Conservation (phyloP, 495 filamentous ascomycete genomes). For the Hyaloscypha finlandica region DNA sequence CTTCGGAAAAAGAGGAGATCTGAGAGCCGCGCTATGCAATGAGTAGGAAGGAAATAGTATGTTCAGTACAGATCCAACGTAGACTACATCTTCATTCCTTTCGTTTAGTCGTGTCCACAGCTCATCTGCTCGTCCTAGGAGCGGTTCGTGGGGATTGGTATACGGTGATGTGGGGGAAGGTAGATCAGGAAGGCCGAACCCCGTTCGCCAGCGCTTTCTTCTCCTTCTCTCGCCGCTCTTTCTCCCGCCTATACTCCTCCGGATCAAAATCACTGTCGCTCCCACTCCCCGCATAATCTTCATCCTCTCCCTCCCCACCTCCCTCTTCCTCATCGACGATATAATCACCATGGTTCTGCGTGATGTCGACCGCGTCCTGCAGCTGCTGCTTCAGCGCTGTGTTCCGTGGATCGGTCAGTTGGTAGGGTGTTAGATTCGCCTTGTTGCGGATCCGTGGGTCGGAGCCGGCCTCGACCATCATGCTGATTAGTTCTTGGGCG, state of each 20-base stretch:
- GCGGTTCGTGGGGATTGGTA: neutral
- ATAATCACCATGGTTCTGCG: slow-evolving; percentile 52
- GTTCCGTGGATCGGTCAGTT: slow-evolving; percentile 76
- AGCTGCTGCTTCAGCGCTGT: slow-evolving; percentile 64
- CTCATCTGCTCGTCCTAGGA: neutral
- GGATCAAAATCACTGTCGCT: slow-evolving; percentile 36
- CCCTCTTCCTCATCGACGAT: slow-evolving; percentile 42
- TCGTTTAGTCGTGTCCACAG: neutral
- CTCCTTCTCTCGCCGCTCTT: slow-evolving; percentile 21
- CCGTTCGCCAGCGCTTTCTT: slow-evolving; percentile 14
- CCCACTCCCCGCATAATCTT: slow-evolving; percentile 33
- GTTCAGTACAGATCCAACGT: neutral
- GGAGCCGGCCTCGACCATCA: slow-evolving; percentile 92
- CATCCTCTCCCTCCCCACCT: slow-evolving; percentile 34
- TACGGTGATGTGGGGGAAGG: neutral
- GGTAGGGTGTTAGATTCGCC: slow-evolving; percentile 64
- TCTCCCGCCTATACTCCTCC: slow-evolving; percentile 29
- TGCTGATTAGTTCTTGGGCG: slow-evolving; percentile 71
- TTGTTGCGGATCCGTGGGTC: slow-evolving; percentile 76
- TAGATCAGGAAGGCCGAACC: neutral
- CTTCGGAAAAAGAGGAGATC: neutral
- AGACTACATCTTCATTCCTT: neutral
- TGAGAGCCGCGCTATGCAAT: neutral
- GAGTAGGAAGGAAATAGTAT: neutral
- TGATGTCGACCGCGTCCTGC: slow-evolving; percentile 75